Evolutionary conservation across 2,329 filamentous ascomycete genomes (phyloP), one percentile per base, ranked within the genome.

Genomic region (Xylaria sp.): DNA sequence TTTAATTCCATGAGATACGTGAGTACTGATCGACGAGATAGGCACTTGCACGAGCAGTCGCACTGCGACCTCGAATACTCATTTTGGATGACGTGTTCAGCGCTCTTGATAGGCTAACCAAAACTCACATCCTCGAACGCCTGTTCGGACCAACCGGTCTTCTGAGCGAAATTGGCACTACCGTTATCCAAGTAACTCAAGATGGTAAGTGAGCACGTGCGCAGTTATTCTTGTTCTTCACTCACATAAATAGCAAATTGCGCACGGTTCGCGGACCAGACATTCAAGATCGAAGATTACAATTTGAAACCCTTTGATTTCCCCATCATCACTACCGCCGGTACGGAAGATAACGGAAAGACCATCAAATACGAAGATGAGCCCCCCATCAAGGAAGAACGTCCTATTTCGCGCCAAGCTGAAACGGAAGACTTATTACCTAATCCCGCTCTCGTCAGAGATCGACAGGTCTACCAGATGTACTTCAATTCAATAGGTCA

Each of bases 241-340:
- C 42, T 47, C 42, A 47, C 42, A 19, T 47, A 19, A 47, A 47
- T 47, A 47, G 42, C 17, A 47, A 47, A 47, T 19, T 47, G 42
- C 8, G 42, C 42, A 19, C 42, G 42, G 17, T 47, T 47, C 42
- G 42, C 42, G 42, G 42, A 47, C n/a, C 42, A 47, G n/a, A 19
- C n/a, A 47, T 47, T 47, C 7, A 21, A 19, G 42, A 47, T 47
- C n/a, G 42, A 47, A 47, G 42, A 47, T 19, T 47, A 47, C 42
- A 17, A 17, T 19, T 17, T 47, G n/a, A 47, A 47, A 47, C 42
- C 42, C 8, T 47, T 21, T 19, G 17, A 47, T 47, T 19, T 47
- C 42, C 42, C n/a, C 4, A 47, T 19, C 17, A 9, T 19, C n/a
- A 8, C 42, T 47, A 47, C 42, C 2, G 6, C 14, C 19, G 42